Percentiles rank a stretch among this genome's conserved stretches.
Conservation (phyloP, 192 early-diverging fungal genomes). For the Gonapodya sp. region DNA sequence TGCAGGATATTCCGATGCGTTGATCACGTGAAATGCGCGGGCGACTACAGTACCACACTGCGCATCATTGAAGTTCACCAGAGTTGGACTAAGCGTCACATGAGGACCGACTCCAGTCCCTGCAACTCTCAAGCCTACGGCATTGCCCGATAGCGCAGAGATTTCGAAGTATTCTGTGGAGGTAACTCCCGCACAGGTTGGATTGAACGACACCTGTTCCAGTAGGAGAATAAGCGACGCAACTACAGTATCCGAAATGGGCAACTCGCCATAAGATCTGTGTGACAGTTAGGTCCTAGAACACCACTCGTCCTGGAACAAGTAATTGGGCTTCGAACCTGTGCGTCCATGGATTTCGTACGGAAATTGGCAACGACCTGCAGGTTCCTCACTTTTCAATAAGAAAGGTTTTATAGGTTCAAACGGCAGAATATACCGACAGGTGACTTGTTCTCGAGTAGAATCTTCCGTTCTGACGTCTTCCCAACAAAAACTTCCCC, state of each 20-base stretch:
- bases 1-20: conserved; percentile 26
- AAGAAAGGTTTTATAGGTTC: too few relatives aligned
- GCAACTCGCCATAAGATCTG: conserved; percentile 27
- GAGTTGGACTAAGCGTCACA: conserved; percentile 32
- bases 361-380: conserved; percentile 43
- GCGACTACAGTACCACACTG: conserved; percentile 23
- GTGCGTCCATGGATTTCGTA: conserved; percentile 28
- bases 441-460: conserved; percentile 31
- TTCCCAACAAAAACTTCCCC: conserved; percentile 42
- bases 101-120: conserved; percentile 34
- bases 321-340: conserved; percentile 35
- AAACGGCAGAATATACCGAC: too few relatives aligned
- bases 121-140: conserved; percentile 28
- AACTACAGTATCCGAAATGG: too few relatives aligned
- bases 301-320: conserved; percentile 30
- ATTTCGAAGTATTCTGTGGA: conserved; percentile 50
- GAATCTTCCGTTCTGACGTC: conserved; percentile 27
- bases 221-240: too few relatives aligned
- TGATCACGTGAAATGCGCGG: conserved; percentile 34
- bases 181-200: conserved; percentile 30
- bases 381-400: too few relatives aligned
- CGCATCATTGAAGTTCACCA: conserved; percentile 46
- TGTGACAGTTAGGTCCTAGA: conserved; percentile 17
- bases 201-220: conserved; percentile 38
- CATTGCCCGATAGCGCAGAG: conserved; percentile 45